Base-by-base conservation (phyloP, 1,139 yeast species). In the Arxiozyma bovina region DNA sequence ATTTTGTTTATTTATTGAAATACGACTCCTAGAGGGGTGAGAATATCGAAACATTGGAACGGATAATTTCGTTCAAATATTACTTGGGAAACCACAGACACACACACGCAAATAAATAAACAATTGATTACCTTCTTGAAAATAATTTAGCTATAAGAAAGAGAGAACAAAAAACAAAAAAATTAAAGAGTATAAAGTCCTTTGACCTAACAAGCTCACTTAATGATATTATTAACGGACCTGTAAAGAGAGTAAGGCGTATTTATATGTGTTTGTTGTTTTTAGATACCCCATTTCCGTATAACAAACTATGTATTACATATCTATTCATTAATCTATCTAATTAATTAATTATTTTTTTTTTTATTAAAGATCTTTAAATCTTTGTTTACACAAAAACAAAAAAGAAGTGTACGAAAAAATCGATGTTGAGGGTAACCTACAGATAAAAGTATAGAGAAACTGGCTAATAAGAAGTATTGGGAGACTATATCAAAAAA, bases 41-140 rank as follows among this genome's bases (percentile, higher is more conserved):
- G 55, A 50, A 46, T 57, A 58, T 27, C 54, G 48, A 8, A 59
- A 52, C 59, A 53, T 56, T 44, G 27, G 30, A 18, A 45, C 20
- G 3, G n/a, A 12, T 30, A 5, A 15, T 45, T 45, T 18, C 21
- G 9, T 12, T 45, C 6, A 34, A 8, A 15, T 34, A 34, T 34
- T 34, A 8, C 1, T 34, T 34, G 40, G n/a, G n/a, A 34, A 34
- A 34, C 40, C n/a, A 15, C n/a, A 25, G 8, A 30, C 34, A 9
- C 15, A 30, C 34, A 9, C 34, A 30, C 34, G 7, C 40, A 34
- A 34, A 34, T 34, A 34, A 34, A 34, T 34, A 34, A 34, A 34
- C n/a, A 12, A 12, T 12, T 15, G 4, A 6, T 34, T 15, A 34
- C 8, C 40, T 15, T 34, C 3, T 34, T 34, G 40, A 34, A 3